Evolutionary conservation across 805 yeast genomes (phyloP), one percentile per base, ranked within the genome.

Genomic region (Saturnispora halmiae): DNA sequence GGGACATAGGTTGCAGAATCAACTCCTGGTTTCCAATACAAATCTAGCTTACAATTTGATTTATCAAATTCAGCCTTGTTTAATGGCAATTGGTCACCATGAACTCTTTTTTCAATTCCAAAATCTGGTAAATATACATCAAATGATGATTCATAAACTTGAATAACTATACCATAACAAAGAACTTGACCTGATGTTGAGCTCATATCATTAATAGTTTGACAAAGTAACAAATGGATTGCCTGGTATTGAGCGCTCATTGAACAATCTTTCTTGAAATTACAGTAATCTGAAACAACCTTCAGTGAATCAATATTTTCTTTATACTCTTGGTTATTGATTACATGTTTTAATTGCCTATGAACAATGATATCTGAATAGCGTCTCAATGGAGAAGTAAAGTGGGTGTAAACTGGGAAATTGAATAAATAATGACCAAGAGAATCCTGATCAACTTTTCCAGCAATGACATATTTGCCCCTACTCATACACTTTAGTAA

Each of bases 61-160:
- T 80, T 82, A 58, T 84, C 88, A 58, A 82, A 92, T 59, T 92
- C 97, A 4, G 96, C 97, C 60, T 87, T 88, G 19, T 75, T 75
- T 47, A 90, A 67, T 9, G 97, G 97, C 42, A 92, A 67, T 62
- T 92, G 97, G 62, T 92, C 98, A 21, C 97, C 96, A 55, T 92
- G 98, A 18, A 88, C 96, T 54, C 96, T 72, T 61, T 88, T 88
- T 58, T 88, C 96, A 51, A 88, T 82, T 33, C 96, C 96, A 64
- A 87, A 82, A 49, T 86, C 95, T 2, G 96, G 95, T 46, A 88
- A 69, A 49, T 82, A 75, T 3, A 88, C 90, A 59, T 92, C 98
- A 64, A 92, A 92, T 2, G 97, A 85, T 1, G 95, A 84, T 61
- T 92, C 97, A 59, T 90, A 88, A 8, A 90, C 96, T 59, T 87